phyloP scores from a whole-genome alignment of 768 basidiomycete genomes.

The Kwoniella dejecticola region DNA sequence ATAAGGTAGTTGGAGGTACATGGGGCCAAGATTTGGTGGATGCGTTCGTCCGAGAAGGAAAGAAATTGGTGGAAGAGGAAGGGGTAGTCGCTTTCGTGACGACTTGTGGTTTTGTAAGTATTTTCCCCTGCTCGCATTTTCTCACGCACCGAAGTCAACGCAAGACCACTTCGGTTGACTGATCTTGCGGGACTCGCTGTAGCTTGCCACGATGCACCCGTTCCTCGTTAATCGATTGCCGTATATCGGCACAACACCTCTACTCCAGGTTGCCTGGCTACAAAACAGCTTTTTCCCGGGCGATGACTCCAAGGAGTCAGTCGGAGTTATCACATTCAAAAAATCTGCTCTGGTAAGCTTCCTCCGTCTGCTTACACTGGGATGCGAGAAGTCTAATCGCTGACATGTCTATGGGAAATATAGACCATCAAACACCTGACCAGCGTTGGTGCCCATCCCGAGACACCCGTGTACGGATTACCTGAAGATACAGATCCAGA shows the following conservation, averaged over 20 bases:
- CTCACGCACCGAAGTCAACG: no score
- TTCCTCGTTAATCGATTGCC: constrained; percentile 31
- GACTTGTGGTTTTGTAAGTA: constrained; percentile 35
- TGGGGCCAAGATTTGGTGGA: constrained; percentile 38
- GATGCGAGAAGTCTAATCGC: no score
- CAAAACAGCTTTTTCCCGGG: constrained; percentile 30
- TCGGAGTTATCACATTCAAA: constrained; percentile 41
- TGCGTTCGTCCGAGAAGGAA: constrained; percentile 36
- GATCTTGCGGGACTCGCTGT: background rate
- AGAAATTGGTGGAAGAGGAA: constrained; percentile 36
- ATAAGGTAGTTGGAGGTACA: constrained; percentile 22
- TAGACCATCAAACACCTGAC: constrained; percentile 34
- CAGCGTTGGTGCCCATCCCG: constrained; percentile 32
- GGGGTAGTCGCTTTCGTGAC: constrained; percentile 37
- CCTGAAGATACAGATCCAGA: constrained; percentile 18
- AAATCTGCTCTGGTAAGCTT: constrained; percentile 30
- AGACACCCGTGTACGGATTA: constrained; percentile 33
- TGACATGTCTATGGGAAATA: no score
- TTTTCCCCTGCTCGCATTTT: no score
- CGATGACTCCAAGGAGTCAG: constrained; percentile 17
- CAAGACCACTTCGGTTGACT: no score
- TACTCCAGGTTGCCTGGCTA: constrained; percentile 35
- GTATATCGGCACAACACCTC: constrained; percentile 31
- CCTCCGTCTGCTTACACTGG: no score
- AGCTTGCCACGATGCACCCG: constrained; percentile 47